Evolutionary conservation across 2,329 filamentous ascomycete species (phyloP), one percentile per base, ranked within the genome.

Genomic region (Colletotrichum cordylinicola): DNA sequence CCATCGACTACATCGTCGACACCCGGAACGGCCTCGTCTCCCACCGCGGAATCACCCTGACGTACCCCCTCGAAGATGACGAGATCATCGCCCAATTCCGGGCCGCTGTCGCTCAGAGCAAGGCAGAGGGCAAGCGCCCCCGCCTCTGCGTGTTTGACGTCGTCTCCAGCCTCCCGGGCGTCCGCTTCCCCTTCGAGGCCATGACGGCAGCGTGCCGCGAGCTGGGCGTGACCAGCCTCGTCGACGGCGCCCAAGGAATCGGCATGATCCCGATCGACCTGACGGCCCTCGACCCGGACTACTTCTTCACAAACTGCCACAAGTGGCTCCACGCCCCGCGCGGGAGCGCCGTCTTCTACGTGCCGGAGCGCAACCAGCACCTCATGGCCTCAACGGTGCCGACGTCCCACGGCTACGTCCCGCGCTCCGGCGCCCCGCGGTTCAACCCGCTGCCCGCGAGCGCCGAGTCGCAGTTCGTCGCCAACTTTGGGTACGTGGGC

Each of bases 311-410:
- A 71, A 98, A 98, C 83, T 95, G 93, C 79, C 95, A 98, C 87
- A 98, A 98, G 87, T 98, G 96, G 96, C 91, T 98, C 9, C 93
- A 92, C 81, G 91, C 92, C 1, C 96, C 96, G 1, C 92, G 96
- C 37, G 94, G 93, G 18, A 96, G 94, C 82, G 95, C 95, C 4
- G 87, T 97, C 6, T 91, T 98, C 78, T 94, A 98, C 84, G 94
- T 97, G 2, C 94, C 96, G 0, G 75, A 88, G 21, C 90, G 93
- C 27, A 96, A 98, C 83, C 96, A 98, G 83, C 86, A 88, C 65
- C 84, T 98, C 58, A 91, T 98, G 56, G 90, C 92, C 16, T 93
- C 93, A 3, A 93, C 95, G 0, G 83, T 98, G 35, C 94, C 95
- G 0, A 98, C 95, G 0, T 95, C 93, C 52, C 94, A 96, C 82